Percentiles rank a stretch among this genome's conserved stretches.
Evolutionary conservation across 2,329 filamentous ascomycete species (phyloP).

Genomic region (Clonostachys rhizophaga): DNA sequence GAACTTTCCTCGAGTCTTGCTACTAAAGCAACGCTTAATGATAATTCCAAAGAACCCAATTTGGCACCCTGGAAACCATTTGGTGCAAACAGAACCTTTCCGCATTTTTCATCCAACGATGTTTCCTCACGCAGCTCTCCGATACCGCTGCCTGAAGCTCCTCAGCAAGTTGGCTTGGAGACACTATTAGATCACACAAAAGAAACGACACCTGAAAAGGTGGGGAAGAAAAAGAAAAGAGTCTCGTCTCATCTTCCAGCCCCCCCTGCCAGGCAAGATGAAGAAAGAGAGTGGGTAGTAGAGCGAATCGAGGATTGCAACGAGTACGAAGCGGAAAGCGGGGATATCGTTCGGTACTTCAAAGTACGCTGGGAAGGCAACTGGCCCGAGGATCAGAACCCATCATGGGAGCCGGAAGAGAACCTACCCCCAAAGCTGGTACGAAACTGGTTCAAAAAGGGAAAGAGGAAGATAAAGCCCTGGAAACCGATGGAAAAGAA

Average conservation of each 20-base stretch:
- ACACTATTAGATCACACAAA: too few species aligned
- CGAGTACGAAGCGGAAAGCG: constrained; percentile 26
- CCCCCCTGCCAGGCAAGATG: constrained; percentile 4
- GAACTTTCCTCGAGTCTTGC: too few species aligned
- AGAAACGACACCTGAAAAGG: too few species aligned
- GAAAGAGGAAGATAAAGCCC: neutral
- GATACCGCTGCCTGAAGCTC: too few species aligned
- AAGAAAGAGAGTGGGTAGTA: constrained; percentile 32
- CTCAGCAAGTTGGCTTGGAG: too few species aligned
- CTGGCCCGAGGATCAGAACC: constrained; percentile 51
- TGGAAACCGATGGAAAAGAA: neutral
- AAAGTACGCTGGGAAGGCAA: constrained; percentile 51
- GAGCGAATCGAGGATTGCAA: constrained; percentile 36
- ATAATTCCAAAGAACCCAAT: too few species aligned
- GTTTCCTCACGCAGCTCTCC: too few species aligned
- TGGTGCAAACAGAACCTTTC: too few species aligned
- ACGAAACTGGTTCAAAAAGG: constrained; percentile 27
- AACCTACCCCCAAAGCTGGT: constrained; percentile 40
- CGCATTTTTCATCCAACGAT: too few species aligned
- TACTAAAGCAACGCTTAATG: too few species aligned
- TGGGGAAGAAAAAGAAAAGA: too few species aligned
- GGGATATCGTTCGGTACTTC: constrained; percentile 33
- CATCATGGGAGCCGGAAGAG: constrained; percentile 52
- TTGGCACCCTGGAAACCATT: too few species aligned
- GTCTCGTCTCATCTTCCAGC: neutral